Evolutionary conservation across 2,329 filamentous ascomycete genomes (phyloP), one percentile per base, ranked within the genome.

Genomic region (Cryphonectria parasitica): DNA sequence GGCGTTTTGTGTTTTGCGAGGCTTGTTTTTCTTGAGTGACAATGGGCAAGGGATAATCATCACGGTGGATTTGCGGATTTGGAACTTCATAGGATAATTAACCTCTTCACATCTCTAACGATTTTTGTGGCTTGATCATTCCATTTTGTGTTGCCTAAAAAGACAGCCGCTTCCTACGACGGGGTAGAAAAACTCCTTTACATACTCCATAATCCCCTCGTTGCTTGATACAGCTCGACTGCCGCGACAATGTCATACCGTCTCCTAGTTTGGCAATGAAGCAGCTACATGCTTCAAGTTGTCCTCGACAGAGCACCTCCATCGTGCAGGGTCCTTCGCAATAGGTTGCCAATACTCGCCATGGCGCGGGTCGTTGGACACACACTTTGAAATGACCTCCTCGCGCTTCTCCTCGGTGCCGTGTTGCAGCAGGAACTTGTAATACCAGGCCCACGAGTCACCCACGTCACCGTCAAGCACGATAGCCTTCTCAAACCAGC

Each of bases 391-490:
- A 7, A 97, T 80, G 43, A 98, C 91, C 78, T 98, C 96, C 41
- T 85, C 88, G 77, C 92, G 87, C 90, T 98, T 99, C 84, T 97
- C 95, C 74, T 94, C 91, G 6, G 94, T 98, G 13, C 96, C 97
- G 82, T 99, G 95, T 84, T 98, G 93, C 75, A 90, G 79, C 74
- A 98, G 78, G 80, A 98, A 99, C 80, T 95, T 95, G 81, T 94
- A 96, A 81, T 98, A 99, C 95, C 95, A 99, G 28, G 94, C 95
- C 97, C 97, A 99, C 15, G 90, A 92, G 83, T 99, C 97, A 66
- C 96, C 96, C 66, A 90, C 83, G 79, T 98, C 95, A 49, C 91
- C 89, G 77, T 99, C 94, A 17, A 96, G 84, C 68, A 97, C 86
- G 69, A 98, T 90, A 0, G 96, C 96, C 82, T 97, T 97, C 82